Evolutionary conservation across 2,329 filamentous ascomycete species (phyloP).

Genomic region (Diplodia mutila): DNA sequence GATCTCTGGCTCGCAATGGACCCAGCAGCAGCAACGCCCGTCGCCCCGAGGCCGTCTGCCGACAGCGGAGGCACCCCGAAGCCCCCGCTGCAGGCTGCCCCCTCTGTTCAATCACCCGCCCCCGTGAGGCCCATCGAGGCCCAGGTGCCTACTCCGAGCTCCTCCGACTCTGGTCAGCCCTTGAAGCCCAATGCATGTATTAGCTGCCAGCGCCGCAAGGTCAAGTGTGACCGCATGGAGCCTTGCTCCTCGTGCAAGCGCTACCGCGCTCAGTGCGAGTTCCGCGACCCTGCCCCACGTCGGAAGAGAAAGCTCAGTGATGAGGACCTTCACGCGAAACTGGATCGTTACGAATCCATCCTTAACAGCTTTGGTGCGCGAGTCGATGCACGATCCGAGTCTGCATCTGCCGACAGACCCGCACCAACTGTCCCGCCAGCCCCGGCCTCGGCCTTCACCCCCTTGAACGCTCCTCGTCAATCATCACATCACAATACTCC

Average conservation of each 20-base stretch:
- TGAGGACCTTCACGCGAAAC: conserved; percentile 32
- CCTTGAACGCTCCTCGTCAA: conserved; percentile 11
- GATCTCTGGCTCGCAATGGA: not conserved
- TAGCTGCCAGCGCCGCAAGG: conserved; percentile 40
- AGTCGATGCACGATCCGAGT: conserved; percentile 31
- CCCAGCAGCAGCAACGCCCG: not conserved
- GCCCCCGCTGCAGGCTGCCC: not conserved
- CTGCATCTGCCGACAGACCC: conserved; percentile 6
- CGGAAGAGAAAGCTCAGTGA: conserved; percentile 34
- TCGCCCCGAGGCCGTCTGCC: not conserved
- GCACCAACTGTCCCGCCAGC: not conserved
- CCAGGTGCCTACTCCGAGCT: conserved; percentile 1
- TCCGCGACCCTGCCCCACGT: conserved; percentile 39
- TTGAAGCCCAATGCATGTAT: conserved; percentile 41
- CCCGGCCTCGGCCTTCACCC: conserved; percentile 22
- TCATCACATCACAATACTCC: conserved; percentile 16
- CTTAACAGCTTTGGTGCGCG: conserved; percentile 37
- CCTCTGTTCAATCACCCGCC: not conserved
- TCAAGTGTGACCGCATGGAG: conserved; percentile 39
- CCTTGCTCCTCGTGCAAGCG: conserved; percentile 40
- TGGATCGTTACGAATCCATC: conserved; percentile 39
- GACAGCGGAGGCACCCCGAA: not conserved
- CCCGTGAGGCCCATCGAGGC: not conserved
- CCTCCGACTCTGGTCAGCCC: conserved; percentile 2
- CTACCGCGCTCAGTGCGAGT: conserved; percentile 37